Base-by-base conservation (phyloP, 148 eudicot species). In the Amaranthus cruentus region DNA sequence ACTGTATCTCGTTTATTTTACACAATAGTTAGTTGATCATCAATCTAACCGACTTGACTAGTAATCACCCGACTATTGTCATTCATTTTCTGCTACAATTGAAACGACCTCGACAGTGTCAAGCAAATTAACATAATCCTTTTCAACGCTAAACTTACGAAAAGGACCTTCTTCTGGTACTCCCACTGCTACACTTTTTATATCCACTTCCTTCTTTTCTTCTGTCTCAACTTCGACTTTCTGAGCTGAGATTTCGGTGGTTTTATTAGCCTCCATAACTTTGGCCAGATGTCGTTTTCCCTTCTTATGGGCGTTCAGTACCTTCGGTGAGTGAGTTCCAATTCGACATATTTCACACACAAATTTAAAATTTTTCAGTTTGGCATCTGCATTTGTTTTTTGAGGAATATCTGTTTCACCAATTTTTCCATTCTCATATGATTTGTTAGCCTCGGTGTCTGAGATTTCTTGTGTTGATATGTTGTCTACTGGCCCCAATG, bases 291-390 rank as follows among this genome's bases (percentile, higher is more conserved):
- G 91, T 74, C 76, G 86, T 79, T 79, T 90, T 54, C 89, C 88
- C 44, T 38, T 73, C 64, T 59, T 74, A 77, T 88, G 90, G 7
- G 53, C 43, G 47, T 79, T 78, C 84, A 88, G 74, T 49, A 78
- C 80, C 55, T 69, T 75, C 83, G 65, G 53, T n/a, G 85, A 61
- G 55, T 46, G 59, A 50, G 87, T 73, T 58, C 90, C 90, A 18
- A 73, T 77, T 58, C 81, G 15, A 59, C 97, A 91, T 62, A 86
- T 48, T 43, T 74, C 84, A 60, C 97, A 91, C 81, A 86, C 86
- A 60, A 77, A 84, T 57, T 18, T 72, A 13, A 75, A 78, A 47
- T 70, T 78, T 53, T 66, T 74, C 10, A 68, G 50, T 47, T 76
- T 60, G 44, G 67, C 59, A 64, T 21, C 15, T 9, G 61, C 78